Percentiles rank a stretch among this genome's conserved stretches.
phyloP scores from a whole-genome alignment of 1,284 basidiomycete species.

The Trichosporon faecale region DNA sequence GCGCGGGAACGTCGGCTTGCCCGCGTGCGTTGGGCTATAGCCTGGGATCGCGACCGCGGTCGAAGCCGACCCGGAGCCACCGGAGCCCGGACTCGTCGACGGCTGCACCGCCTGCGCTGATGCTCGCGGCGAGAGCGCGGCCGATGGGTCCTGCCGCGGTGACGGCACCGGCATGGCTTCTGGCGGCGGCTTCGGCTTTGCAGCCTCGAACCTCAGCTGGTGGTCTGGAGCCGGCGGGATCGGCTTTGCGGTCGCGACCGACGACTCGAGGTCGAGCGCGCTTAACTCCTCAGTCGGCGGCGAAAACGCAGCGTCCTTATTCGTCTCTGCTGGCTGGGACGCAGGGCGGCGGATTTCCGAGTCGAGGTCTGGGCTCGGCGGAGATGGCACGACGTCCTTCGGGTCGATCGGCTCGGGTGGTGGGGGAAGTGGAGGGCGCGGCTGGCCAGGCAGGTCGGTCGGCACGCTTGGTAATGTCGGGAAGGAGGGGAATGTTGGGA shows the following conservation, averaged over 20 bases:
- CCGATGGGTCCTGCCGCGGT: too few species aligned
- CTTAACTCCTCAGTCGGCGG: neutral
- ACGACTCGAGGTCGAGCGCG: neutral
- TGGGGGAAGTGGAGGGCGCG: constrained; percentile 13
- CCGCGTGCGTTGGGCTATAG: neutral
- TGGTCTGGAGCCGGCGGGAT: neutral
- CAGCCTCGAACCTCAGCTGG: neutral
- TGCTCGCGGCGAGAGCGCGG: neutral
- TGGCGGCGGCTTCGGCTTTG: neutral
- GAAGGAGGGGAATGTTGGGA: constrained; percentile 14
- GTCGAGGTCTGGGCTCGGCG: constrained; percentile 28
- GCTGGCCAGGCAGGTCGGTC: constrained; percentile 16
- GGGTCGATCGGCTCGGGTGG: constrained; percentile 12
- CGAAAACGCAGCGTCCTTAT: neutral
- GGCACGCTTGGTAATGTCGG: constrained; percentile 23
- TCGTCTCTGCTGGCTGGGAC: constrained; percentile 1
- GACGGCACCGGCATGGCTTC: neutral
- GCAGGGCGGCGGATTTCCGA: neutral
- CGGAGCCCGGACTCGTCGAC: neutral
- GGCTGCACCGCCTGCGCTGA: neutral
- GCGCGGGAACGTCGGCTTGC: constrained; percentile 56
- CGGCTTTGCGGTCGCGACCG: neutral
- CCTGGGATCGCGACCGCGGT: constrained; percentile 3
- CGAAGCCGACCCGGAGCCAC: neutral
- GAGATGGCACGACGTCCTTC: constrained; percentile 15